Evolutionary conservation across 352 stramenopile species (phyloP).

Genomic region (Aphanomyces euteiches): DNA sequence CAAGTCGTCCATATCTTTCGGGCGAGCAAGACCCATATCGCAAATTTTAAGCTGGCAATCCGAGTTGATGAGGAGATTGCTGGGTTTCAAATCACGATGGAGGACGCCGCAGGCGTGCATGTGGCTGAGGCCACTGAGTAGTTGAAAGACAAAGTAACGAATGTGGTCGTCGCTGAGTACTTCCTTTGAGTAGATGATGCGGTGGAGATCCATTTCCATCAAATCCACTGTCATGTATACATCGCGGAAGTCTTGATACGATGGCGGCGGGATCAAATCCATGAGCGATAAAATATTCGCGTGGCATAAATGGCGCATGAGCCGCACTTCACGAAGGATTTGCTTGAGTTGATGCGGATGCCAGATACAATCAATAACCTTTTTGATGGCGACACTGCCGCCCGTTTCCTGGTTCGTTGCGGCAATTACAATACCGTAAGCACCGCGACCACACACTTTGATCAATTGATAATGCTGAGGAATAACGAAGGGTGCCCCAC

Average conservation of each 20-base stretch:
- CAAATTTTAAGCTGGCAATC: slow-evolving; percentile 97
- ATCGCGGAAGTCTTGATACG: slow-evolving; percentile 80
- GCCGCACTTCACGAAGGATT: slow-evolving; percentile 76
- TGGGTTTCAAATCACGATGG: slow-evolving; percentile 83
- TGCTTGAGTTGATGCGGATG: slow-evolving; percentile 87
- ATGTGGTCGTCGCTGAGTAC: slow-evolving; percentile 90
- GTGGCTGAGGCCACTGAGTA: slow-evolving; percentile 82
- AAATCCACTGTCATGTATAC: slow-evolving; percentile 90
- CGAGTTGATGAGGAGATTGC: slow-evolving; percentile 85
- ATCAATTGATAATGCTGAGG: slow-evolving; percentile 83
- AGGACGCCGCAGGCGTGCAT: slow-evolving; percentile 84
- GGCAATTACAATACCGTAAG: slow-evolving; percentile 87
- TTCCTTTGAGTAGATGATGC: slow-evolving; percentile 92
- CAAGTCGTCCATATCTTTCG: slow-evolving; percentile 76
- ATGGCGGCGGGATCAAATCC: slow-evolving; percentile 78
- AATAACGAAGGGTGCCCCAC: slow-evolving; percentile 82
- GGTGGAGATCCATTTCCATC: slow-evolving; percentile 91
- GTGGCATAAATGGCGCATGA: slow-evolving; percentile 83
- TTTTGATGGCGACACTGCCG: slow-evolving; percentile 88
- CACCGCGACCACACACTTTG: slow-evolving; percentile 82
- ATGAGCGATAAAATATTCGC: slow-evolving; percentile 83
- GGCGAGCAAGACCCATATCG: slow-evolving; percentile 92
- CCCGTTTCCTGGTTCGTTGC: slow-evolving; percentile 73
- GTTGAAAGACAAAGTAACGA: slow-evolving; percentile 92
- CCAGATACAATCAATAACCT: slow-evolving; percentile 89